Conservation (phyloP, 2,329 filamentous ascomycete species). For the Ophiosphaerella korrae region DNA sequence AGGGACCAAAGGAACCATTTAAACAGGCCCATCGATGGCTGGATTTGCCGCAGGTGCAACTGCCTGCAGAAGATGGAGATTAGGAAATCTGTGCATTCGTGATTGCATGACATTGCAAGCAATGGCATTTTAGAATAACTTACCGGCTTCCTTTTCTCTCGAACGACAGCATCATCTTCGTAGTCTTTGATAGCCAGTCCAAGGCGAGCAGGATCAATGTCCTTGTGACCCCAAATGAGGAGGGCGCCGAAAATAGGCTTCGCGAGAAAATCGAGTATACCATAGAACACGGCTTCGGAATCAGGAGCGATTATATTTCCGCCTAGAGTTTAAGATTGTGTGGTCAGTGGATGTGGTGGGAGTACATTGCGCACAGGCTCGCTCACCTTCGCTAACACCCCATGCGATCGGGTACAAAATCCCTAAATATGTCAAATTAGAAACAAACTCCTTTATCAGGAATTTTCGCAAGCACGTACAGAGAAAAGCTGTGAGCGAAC, state of each 20-base stretch:
- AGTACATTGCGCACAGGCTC: too few relatives aligned
- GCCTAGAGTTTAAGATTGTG: slow-evolving; percentile 42
- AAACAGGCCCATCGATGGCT: background rate
- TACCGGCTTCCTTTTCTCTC: slow-evolving; percentile 25
- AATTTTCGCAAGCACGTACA: slow-evolving; percentile 43
- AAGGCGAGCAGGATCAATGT: slow-evolving; percentile 63
- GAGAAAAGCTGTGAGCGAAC: slow-evolving; percentile 63
- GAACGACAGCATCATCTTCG: slow-evolving; percentile 41
- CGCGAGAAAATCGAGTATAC: slow-evolving; percentile 67
- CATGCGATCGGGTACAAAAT: slow-evolving; percentile 66
- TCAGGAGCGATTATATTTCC: slow-evolving; percentile 70
- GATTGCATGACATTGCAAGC: too few relatives aligned
- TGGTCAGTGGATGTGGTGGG: too few relatives aligned
- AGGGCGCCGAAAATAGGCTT: slow-evolving; percentile 68
- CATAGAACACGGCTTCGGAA: slow-evolving; percentile 71
- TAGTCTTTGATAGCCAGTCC: slow-evolving; percentile 60
- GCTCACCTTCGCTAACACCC: slow-evolving; percentile 59
- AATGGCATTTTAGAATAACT: background rate
- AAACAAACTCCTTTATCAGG: background rate
- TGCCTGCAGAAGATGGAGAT: background rate
- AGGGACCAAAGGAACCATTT: background rate
- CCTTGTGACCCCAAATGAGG: slow-evolving; percentile 66
- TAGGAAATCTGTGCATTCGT: background rate
- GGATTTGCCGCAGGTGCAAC: background rate
- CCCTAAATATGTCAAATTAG: slow-evolving; percentile 27